Base-by-base conservation (phyloP, 371 early-diverging fungal genomes). In the Mortierella sp. region DNA sequence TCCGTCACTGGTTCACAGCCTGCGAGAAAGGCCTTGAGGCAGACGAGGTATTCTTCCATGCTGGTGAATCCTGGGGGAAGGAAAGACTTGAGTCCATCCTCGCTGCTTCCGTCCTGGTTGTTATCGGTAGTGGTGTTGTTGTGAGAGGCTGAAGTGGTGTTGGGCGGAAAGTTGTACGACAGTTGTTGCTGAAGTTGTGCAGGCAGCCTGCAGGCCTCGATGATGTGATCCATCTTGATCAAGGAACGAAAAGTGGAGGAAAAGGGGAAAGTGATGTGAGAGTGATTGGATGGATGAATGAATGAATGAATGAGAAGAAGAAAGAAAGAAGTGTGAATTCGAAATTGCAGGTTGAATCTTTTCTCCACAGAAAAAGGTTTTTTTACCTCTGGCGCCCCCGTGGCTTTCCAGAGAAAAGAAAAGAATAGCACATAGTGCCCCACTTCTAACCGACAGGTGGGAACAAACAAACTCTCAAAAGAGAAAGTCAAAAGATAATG, bases 401-500 rank as follows among this genome's bases (percentile, higher is more conserved):
- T 70, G 43, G 70, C 70, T 44, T 70, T 71, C 67, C 5, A 34
- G 37, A 34, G 21, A 14, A 37, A 64, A 24, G 24, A 24, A 19
- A 34, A 24, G 10, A 40, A 24, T 31, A 31, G 31, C 57, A 57
- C 28, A 46, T 10, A 13, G 57, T 14, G 4, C 14, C 34, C 3
- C 28, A 57, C 14, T 13, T 8, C 13, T 14, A 13, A 11, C n/a
- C 28, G 28, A 57, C 16, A n/a, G n/a, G 59, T 11, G 5, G 3
- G 46, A 46, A 46, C 46, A 10, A 3, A 43, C 43, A 43, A 3
- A 3, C 43, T 43, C 43, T 43, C 8, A 16, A 13, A 50, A 28
- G 16, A 43, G 26, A 57, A 40, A 16, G 34, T 13, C 71, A 61
- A 64, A 75, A 83, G 61, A 81, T 74, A 55, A 79, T 91, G 91